Evolutionary conservation across 177 flowering plant genomes (phyloP).

Genomic region (Telopea speciosissima): DNA sequence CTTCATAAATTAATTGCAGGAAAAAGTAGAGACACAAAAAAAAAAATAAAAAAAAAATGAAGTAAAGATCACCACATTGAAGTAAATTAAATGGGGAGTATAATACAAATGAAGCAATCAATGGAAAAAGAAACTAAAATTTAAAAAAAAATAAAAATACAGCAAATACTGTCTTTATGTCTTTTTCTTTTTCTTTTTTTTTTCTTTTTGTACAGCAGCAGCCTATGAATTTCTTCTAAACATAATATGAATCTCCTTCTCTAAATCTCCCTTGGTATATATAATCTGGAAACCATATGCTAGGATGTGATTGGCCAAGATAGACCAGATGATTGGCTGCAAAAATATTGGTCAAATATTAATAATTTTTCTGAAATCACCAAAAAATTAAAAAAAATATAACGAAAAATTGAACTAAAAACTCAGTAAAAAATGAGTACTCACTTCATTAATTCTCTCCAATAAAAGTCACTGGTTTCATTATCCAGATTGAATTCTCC

Average conservation of each 20-base stretch:
- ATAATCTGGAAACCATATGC: background rate
- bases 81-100: background rate
- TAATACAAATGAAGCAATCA: background rate
- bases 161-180: background rate
- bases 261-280: background rate
- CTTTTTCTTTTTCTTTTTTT: no score
- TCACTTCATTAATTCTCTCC: constrained; percentile 44
- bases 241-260: background rate
- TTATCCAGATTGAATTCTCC: constrained; percentile 34
- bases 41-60: no score
- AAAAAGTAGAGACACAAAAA: background rate
- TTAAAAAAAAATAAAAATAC: background rate
- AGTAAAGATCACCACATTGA: background rate
- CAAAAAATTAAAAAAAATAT: background rate
- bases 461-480: constrained; percentile 26
- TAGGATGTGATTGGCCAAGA: constrained; percentile 19
- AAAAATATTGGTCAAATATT: background rate
- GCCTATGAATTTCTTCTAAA: background rate
- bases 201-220: background rate
- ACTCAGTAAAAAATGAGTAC: background rate
- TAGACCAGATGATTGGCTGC: constrained; percentile 17
- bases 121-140: background rate
- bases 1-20: background rate
- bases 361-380: background rate
- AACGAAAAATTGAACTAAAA: background rate